Conservation (phyloP, 2,329 filamentous ascomycete genomes). For the Exophiala calicioides region DNA sequence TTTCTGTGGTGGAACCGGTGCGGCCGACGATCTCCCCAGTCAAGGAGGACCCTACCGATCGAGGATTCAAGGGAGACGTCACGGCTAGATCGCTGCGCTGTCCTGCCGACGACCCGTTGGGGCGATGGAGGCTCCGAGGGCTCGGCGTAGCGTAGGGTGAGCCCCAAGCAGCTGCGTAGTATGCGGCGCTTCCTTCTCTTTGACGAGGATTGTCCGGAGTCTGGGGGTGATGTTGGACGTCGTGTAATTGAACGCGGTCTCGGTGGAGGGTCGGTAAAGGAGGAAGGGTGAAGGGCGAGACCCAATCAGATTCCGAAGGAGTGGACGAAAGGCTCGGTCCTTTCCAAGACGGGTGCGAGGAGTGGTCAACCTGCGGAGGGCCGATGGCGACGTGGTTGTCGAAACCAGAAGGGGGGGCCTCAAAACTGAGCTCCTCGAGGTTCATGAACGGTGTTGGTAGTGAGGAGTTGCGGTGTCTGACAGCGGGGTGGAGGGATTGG, state of each 20-base stretch:
- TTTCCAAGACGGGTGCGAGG: slow-evolving; percentile 8
- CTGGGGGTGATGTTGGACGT: slow-evolving; percentile 8
- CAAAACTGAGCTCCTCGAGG: slow-evolving; percentile 24
- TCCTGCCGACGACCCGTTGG: slow-evolving; percentile 33
- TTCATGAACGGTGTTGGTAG: slow-evolving; percentile 28
- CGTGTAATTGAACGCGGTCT: slow-evolving; percentile 23
- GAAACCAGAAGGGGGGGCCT: slow-evolving; percentile 12
- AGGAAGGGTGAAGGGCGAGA: slow-evolving; percentile 31
- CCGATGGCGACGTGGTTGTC: slow-evolving; percentile 1
- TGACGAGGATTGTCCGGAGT: slow-evolving; percentile 35
- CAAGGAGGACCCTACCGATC: not conserved
- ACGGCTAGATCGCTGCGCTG: slow-evolving; percentile 49
- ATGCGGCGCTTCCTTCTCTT: slow-evolving; percentile 52
- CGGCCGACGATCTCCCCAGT: slow-evolving; percentile 5
- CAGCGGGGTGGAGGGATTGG: slow-evolving; percentile 7
- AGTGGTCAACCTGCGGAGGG: not conserved
- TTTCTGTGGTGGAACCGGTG: not conserved
- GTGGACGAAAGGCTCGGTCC: slow-evolving; percentile 24
- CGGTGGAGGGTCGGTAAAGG: slow-evolving; percentile 28
- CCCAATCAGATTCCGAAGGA: slow-evolving; percentile 29
- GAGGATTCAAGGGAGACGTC: slow-evolving; percentile 29
- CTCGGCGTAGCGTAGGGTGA: slow-evolving; percentile 77
- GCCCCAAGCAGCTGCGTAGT: slow-evolving; percentile 82
- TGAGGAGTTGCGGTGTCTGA: slow-evolving; percentile 8
- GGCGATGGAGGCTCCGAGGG: slow-evolving; percentile 43